A percentile compares a stretch with the other conserved stretches of the same genome.
phyloP scores from a whole-genome alignment of 345 rosid genomes.

The Salix purpurea region DNA sequence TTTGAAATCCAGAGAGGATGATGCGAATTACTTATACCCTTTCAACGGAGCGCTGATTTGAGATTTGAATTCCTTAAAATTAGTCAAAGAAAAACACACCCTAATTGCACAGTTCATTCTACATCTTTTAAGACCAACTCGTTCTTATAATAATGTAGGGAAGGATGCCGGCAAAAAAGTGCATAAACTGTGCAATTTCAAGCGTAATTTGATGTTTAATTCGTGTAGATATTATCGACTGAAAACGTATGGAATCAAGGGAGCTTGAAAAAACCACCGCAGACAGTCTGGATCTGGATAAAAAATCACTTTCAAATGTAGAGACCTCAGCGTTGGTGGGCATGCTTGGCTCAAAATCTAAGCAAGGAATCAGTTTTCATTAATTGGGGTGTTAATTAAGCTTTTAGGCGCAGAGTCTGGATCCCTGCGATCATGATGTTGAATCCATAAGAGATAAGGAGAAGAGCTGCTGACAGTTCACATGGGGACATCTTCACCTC shows the following conservation, averaged over 20 bases:
- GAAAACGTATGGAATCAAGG: too few species aligned
- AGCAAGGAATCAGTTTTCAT: neutral
- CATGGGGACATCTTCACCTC: neutral
- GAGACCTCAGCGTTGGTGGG: too few species aligned
- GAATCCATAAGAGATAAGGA: neutral
- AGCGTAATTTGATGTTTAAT: too few species aligned
- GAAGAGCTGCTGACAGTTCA: slow-evolving; percentile 5
- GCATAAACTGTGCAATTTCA: too few species aligned
- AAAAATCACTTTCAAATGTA: neutral
- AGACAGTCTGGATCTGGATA: neutral
- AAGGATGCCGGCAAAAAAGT: neutral
- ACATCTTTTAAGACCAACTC: neutral
- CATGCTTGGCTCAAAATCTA: neutral
- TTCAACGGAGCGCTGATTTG: neutral
- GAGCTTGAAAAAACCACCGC: neutral
- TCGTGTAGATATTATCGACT: neutral
- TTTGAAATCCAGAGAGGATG: neutral
- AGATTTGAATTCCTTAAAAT: neutral
- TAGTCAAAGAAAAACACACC: too few species aligned
- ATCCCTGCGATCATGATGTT: neutral
- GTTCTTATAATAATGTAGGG: neutral
- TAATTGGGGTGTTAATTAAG: neutral
- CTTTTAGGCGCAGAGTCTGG: neutral
- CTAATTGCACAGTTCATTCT: neutral
- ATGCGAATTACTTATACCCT: neutral